Conservation (phyloP, 2,329 filamentous ascomycete genomes). For the Dothideomycetes sp. region DNA sequence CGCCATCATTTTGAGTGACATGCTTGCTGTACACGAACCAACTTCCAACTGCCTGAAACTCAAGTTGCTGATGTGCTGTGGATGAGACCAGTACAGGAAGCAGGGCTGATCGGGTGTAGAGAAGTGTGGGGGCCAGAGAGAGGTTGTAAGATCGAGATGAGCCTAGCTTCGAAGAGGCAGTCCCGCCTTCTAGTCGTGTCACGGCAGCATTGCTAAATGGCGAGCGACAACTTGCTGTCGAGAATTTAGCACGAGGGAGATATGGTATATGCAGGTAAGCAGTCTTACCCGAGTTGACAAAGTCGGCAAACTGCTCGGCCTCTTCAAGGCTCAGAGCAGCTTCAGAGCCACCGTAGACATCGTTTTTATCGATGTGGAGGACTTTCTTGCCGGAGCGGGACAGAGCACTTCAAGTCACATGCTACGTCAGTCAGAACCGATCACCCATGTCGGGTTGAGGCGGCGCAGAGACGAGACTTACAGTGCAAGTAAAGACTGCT, state of each 20-base stretch:
- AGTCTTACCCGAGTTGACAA: slow-evolving; percentile 15
- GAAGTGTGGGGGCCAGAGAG: slow-evolving; percentile 72
- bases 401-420: slow-evolving; percentile 57
- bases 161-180: slow-evolving; percentile 35
- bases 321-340: slow-evolving; percentile 79
- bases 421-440: slow-evolving; percentile 63
- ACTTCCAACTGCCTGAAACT: slow-evolving; percentile 85
- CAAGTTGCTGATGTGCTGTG: slow-evolving; percentile 75
- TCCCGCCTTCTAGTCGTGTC: slow-evolving; percentile 18
- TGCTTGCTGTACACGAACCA: slow-evolving; percentile 63
- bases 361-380: slow-evolving; percentile 77
- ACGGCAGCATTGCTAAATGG: slow-evolving; percentile 23
- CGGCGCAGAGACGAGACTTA: slow-evolving; percentile 24
- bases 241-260: not conserved
- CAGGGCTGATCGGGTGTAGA: slow-evolving; percentile 72
- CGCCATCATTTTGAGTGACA: not conserved
- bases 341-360: slow-evolving; percentile 78
- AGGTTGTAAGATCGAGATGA: slow-evolving; percentile 68
- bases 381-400: slow-evolving; percentile 87
- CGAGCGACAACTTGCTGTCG: slow-evolving; percentile 8
- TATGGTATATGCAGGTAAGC: not conserved
- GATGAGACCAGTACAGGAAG: slow-evolving; percentile 78
- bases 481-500: slow-evolving; percentile 43
- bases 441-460: slow-evolving; percentile 15
- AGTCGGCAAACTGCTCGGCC: slow-evolving; percentile 60